Percentiles rank a stretch among this genome's conserved stretches.
These are phyloP conservation scores for Talaromyces sp. DNA, from an alignment of 2,329 filamentous ascomycete species.

Conservation along the genomic window DNA sequence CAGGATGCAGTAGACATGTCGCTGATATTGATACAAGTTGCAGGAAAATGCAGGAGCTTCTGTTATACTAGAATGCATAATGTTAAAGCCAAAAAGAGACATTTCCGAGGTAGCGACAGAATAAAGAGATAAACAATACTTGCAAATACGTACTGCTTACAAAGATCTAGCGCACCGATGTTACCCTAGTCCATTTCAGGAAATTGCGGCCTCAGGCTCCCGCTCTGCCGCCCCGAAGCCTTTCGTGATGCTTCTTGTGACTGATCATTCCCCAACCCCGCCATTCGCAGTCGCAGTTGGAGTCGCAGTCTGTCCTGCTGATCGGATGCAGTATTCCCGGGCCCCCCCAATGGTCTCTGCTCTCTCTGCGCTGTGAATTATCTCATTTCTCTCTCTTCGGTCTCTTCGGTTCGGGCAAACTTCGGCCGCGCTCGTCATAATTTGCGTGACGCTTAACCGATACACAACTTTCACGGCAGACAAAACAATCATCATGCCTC, in stretches of 20 bases:
- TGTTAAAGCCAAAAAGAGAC: too few species aligned
- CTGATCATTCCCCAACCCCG: neutral
- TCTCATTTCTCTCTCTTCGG: neutral
- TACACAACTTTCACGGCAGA: neutral
- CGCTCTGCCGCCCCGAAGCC: neutral
- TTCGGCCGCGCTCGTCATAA: neutral
- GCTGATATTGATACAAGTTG: neutral
- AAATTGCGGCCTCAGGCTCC: neutral
- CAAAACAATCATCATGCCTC: conserved; percentile 31
- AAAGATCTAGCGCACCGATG: neutral
- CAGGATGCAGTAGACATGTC: neutral
- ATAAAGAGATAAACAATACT: too few species aligned
- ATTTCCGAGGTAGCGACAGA: too few species aligned
- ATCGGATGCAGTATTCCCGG: neutral
- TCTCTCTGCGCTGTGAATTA: neutral
- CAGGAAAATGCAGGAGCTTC: neutral
- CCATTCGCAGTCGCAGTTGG: neutral
- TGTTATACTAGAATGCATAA: too few species aligned
- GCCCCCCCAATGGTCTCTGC: neutral
- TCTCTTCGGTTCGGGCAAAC: neutral
- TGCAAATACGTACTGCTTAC: neutral
- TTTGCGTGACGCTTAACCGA: neutral
- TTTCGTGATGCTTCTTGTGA: neutral
- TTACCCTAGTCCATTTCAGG: neutral
- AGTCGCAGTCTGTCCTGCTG: neutral